phyloP scores from a whole-genome alignment of 1,284 basidiomycete genomes.

The Microbotryum scabiosae region DNA sequence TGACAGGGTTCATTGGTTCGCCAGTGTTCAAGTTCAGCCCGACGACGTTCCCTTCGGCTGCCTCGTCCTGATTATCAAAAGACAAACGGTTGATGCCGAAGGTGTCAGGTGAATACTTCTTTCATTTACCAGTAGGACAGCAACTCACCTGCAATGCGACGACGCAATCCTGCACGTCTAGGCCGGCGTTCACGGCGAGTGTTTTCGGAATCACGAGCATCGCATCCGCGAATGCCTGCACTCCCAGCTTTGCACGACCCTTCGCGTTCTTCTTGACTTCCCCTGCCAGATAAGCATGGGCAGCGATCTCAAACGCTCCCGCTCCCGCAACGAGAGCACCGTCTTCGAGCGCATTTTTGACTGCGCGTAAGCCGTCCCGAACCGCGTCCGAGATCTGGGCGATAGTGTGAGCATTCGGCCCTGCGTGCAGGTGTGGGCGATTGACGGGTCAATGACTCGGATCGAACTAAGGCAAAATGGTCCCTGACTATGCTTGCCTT shows the following conservation, averaged over 20 bases:
- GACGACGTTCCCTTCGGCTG: conserved; percentile 79
- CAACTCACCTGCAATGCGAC: conserved; percentile 69
- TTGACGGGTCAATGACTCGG: neutral
- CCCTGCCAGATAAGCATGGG: conserved; percentile 63
- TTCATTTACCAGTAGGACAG: too few relatives aligned
- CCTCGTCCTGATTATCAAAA: conserved; percentile 60
- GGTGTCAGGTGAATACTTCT: neutral
- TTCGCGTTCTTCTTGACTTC: conserved; percentile 80
- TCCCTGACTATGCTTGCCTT: conserved; percentile 49
- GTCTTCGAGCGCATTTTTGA: conserved; percentile 96
- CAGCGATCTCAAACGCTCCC: conserved; percentile 96
- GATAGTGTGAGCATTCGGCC: conserved; percentile 93
- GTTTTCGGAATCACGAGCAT: conserved; percentile 94
- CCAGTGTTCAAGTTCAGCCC: conserved; percentile 89
- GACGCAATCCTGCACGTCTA: conserved; percentile 92
- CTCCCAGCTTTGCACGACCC: conserved; percentile 94
- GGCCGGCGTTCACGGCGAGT: conserved; percentile 89
- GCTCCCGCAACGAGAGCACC: conserved; percentile 81
- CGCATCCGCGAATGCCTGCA: conserved; percentile 94
- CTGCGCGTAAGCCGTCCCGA: conserved; percentile 87
- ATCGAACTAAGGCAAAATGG: too few relatives aligned
- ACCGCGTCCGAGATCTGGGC: conserved; percentile 95
- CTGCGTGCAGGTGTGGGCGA: conserved; percentile 32
- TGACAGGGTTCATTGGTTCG: conserved; percentile 91
- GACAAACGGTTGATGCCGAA: conserved; percentile 10